Evolutionary conservation across 2,329 filamentous ascomycete species (phyloP).

Genomic region (Penicillium decumbens): DNA sequence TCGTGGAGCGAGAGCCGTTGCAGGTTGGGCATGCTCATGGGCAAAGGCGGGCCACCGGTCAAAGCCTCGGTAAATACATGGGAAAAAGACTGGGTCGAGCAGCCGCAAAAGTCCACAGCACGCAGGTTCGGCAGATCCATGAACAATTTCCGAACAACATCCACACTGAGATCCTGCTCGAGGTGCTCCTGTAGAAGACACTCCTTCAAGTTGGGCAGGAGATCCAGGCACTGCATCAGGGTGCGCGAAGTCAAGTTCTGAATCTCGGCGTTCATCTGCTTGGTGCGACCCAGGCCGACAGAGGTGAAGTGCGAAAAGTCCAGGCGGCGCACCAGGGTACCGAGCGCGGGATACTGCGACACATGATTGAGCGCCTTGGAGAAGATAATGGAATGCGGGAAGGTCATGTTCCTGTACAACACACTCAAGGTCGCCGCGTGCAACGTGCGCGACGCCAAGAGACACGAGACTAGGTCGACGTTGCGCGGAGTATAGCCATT

Average conservation of each 20-base stretch:
- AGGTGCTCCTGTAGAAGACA: conserved; percentile 77
- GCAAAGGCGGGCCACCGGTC: conserved; percentile 41
- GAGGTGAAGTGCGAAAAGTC: conserved; percentile 87
- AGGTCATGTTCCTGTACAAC: conserved; percentile 73
- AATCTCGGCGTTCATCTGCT: conserved; percentile 68
- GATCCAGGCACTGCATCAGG: conserved; percentile 63
- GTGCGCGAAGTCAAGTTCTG: conserved; percentile 72
- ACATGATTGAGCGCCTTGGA: conserved; percentile 73
- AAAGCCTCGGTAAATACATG: conserved; percentile 58
- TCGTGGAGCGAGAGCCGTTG: conserved; percentile 71
- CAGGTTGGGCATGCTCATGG: conserved; percentile 55
- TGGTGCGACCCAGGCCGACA: conserved; percentile 68
- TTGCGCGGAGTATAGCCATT: conserved; percentile 73
- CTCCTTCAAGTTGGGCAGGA: conserved; percentile 70
- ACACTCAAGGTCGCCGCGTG: conserved; percentile 69
- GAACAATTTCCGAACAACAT: conserved; percentile 67
- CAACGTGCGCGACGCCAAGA: conserved; percentile 69
- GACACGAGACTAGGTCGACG: conserved; percentile 68
- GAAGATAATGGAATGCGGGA: conserved; percentile 78
- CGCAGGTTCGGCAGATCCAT: conserved; percentile 59
- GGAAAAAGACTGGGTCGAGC: conserved; percentile 64
- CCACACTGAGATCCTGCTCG: conserved; percentile 66
- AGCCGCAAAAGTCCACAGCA: conserved; percentile 73
- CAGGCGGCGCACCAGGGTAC: conserved; percentile 69
- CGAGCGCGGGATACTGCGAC: conserved; percentile 61